Conservation (phyloP, 345 rosid species). For the Eucalyptus tenuipes region DNA sequence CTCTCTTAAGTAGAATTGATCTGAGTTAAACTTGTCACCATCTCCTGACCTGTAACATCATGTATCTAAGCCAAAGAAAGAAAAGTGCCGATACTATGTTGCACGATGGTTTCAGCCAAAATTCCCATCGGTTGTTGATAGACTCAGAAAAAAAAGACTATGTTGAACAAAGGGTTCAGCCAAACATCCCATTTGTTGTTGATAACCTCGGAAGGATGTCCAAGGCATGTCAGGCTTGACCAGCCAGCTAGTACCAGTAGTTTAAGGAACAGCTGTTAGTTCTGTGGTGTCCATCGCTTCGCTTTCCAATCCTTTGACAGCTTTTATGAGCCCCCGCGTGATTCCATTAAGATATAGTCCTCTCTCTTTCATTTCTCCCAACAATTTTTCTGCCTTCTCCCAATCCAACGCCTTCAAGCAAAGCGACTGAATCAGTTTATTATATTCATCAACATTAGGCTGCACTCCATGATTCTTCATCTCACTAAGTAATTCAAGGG, state of each 20-base stretch:
- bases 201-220: background rate
- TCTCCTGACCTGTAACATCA: background rate
- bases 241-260: background rate
- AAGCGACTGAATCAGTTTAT: constrained; percentile 66
- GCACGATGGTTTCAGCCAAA: background rate
- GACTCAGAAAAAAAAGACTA: background rate
- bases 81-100: background rate
- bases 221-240: background rate
- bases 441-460: constrained; percentile 64
- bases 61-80: background rate
- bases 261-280: constrained; percentile 8
- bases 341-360: constrained; percentile 66
- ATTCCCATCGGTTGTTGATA: background rate
- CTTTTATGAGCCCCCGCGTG: constrained; percentile 53
- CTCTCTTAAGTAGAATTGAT: background rate
- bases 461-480: constrained; percentile 55
- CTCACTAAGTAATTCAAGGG: constrained; percentile 51
- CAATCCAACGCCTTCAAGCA: constrained; percentile 75
- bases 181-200: background rate
- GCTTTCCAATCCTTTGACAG: constrained; percentile 68
- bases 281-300: constrained; percentile 21
- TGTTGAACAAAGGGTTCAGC: background rate
- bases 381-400: constrained; percentile 58
- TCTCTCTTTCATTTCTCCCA: constrained; percentile 50
- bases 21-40: background rate